Percentiles rank a stretch among this genome's conserved stretches.
Conservation (phyloP, 2,329 filamentous ascomycete species). For the Aspergillus fischeri region DNA sequence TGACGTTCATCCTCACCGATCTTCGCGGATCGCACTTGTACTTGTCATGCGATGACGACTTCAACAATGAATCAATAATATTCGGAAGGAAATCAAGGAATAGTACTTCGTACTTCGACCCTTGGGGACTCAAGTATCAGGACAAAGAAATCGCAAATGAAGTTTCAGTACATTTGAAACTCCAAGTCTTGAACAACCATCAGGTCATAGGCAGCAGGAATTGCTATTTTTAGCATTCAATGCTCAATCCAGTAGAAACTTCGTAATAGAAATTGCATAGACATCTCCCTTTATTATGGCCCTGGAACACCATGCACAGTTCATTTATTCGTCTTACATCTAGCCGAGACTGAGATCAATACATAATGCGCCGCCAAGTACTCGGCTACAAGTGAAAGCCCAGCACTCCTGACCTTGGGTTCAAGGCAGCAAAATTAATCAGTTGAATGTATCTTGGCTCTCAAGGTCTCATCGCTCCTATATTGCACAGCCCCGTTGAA, state of each 20-base stretch:
- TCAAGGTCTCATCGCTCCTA: neutral
- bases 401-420: neutral
- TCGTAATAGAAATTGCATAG: no score
- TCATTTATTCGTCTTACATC: neutral
- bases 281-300: no score
- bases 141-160: neutral
- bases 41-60: neutral
- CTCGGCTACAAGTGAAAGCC: neutral
- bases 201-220: neutral
- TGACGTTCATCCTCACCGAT: conserved; percentile 7
- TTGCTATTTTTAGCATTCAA: neutral
- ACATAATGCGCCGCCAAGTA: neutral
- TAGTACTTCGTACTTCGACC: neutral
- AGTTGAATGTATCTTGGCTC: neutral
- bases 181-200: neutral
- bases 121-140: neutral
- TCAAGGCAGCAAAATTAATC: neutral
- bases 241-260: neutral
- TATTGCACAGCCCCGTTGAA: neutral
- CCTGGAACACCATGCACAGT: no score
- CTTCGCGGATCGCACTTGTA: neutral
- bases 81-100: neutral
- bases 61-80: neutral
- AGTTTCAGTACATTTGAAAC: neutral
- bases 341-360: neutral